Percentiles rank a stretch among this genome's conserved stretches.
Conservation (phyloP, 1,284 basidiomycete species). For the Boletus hoseneyae region DNA sequence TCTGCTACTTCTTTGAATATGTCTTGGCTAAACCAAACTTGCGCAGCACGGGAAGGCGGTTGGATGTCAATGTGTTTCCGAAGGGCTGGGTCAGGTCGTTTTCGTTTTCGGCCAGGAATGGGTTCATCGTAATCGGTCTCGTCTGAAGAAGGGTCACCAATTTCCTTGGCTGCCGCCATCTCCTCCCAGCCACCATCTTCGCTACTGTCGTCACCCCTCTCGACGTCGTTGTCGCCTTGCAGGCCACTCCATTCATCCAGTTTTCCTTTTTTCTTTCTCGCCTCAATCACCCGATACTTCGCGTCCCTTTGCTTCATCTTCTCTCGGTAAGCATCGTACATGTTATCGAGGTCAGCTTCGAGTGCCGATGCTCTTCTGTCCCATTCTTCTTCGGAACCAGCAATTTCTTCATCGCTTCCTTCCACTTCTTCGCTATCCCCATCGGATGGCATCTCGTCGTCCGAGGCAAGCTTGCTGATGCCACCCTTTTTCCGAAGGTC, state of each 20-base stretch:
- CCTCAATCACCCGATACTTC: conserved; percentile 87
- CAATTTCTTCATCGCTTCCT: conserved; percentile 47
- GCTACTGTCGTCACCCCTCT: conserved; percentile 43
- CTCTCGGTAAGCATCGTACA: conserved; percentile 88
- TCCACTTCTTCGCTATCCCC: conserved; percentile 39
- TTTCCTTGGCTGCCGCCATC: conserved; percentile 61
- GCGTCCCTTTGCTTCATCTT: conserved; percentile 83
- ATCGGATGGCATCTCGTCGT: conserved; percentile 44
- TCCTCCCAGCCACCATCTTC: conserved; percentile 78
- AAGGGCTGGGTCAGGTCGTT: conserved; percentile 35
- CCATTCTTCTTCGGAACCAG: conserved; percentile 70
- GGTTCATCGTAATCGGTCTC: conserved; percentile 49
- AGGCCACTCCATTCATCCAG: conserved; percentile 81
- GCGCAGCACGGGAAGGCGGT: conserved; percentile 46
- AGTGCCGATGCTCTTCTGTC: conserved; percentile 63
- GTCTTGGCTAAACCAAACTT: conserved; percentile 95
- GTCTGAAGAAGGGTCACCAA: conserved; percentile 56
- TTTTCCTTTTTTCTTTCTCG: conserved; percentile 71
- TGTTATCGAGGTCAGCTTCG: conserved; percentile 82
- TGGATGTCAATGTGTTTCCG: conserved; percentile 43
- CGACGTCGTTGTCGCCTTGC: conserved; percentile 46
- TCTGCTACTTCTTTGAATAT: conserved; percentile 70
- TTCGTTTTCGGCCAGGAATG: conserved; percentile 41
- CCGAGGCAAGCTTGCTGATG: conserved; percentile 45
- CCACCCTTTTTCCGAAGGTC: conserved; percentile 44